Evolutionary conservation across 2,329 filamentous ascomycete genomes (phyloP), one percentile per base, ranked within the genome.

Genomic region (Helminthosporium solani): DNA sequence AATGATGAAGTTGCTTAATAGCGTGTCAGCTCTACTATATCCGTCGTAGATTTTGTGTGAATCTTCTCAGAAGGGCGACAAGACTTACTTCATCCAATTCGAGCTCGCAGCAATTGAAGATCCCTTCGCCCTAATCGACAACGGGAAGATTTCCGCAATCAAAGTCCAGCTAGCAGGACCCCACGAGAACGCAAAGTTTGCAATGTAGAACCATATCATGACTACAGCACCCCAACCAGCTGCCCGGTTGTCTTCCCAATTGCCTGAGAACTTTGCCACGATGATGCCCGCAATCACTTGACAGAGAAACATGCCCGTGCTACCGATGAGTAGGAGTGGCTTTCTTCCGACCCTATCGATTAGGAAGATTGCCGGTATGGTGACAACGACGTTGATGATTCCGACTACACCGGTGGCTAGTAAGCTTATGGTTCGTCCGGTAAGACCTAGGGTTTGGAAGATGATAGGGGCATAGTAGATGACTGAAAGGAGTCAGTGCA

Each of bases 361-460:
- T 11, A 78, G 73, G 16, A 83, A 64, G 47, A 80, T 72, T 0
- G 76, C 81, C 0, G 81, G 80, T 21, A 85, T 74, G 0, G 81
- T 81, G 38, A 78, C 70, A 14, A 73, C 70, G 16, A 84, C 71
- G 61, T 84, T 83, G 2, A 83, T 63, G 1, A 85, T 73, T 0
- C 76, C 80, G 0, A 80, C 82, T 7, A 85, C 70, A 0, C 82
- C 82, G 0, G 81, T 84, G 0, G 82, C 83, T 2, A 85, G 71
- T 54, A 85, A 82, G 0, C 78, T 77, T 1, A 79, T 73, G 2
- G 74, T 76, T 1, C 71, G 66, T 0, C 76, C 78, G 3, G 73
- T 71, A 7, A 85, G 67, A 0, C 82, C 82, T 1, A 82, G 80
- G 48, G 82, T 77, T 15, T 74, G 62, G 54, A 85, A 85, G 0